Evolutionary conservation across 257 asterid species (phyloP).

Genomic region (Nicotiana noctiflora): DNA sequence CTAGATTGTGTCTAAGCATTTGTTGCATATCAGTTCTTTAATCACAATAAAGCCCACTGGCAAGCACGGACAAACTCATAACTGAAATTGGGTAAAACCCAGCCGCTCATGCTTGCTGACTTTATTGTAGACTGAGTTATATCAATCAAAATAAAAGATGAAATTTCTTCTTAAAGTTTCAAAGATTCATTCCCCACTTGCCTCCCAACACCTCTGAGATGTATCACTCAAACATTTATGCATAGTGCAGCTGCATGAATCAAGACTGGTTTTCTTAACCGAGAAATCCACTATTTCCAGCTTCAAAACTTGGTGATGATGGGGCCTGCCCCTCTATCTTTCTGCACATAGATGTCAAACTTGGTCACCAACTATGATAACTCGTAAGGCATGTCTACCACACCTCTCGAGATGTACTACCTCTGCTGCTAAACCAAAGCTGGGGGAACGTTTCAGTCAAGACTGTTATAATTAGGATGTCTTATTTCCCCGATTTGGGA

Average conservation of each 20-base stretch:
- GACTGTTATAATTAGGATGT: neutral
- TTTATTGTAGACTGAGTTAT: neutral
- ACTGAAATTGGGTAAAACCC: neutral
- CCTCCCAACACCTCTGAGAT: neutral
- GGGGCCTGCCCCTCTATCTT: neutral
- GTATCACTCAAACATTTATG: neutral
- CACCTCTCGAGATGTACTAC: neutral
- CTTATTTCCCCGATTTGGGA: neutral
- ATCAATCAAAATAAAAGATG: neutral
- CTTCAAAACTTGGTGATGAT: neutral
- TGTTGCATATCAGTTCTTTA: neutral
- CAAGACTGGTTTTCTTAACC: neutral
- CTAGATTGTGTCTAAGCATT: neutral
- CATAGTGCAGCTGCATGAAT: neutral
- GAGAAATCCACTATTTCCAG: slow-evolving; percentile 2
- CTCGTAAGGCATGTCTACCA: neutral
- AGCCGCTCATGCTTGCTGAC: neutral
- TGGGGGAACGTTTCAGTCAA: neutral
- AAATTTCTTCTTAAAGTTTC: neutral
- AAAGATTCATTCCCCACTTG: neutral
- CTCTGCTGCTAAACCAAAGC: neutral
- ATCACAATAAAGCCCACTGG: neutral
- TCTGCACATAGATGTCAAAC: neutral
- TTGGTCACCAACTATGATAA: neutral
- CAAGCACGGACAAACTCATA: neutral